A percentile compares a stretch with the other conserved stretches of the same genome.
phyloP scores from a whole-genome alignment of 768 basidiomycete genomes.

The Tulasnella sp. region DNA sequence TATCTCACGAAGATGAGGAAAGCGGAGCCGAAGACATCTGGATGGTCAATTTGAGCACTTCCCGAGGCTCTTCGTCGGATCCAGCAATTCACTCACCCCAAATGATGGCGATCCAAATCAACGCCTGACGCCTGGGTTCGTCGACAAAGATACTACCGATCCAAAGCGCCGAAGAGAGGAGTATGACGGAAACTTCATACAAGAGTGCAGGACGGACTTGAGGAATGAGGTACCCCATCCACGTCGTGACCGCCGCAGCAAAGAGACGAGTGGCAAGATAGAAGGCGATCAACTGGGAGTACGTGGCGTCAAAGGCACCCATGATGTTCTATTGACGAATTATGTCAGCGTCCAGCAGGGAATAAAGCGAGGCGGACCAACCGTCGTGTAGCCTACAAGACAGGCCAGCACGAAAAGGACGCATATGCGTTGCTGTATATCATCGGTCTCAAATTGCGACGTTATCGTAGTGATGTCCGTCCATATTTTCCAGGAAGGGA shows the following conservation, averaged over 20 bases:
- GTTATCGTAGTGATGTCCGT: not conserved
- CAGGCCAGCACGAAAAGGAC: slow-evolving; percentile 11
- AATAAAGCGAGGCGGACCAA: not conserved
- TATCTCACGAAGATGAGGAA: no score
- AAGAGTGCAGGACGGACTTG: not conserved
- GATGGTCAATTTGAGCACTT: no score
- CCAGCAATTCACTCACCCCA: not conserved
- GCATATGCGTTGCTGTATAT: not conserved
- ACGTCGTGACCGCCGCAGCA: not conserved
- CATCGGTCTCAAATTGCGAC: slow-evolving; percentile 2
- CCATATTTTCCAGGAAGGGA: slow-evolving; percentile 7
- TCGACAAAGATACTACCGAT: slow-evolving; percentile 4
- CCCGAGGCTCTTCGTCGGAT: not conserved
- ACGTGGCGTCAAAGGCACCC: not conserved
- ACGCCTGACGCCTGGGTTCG: not conserved
- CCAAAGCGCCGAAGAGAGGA: not conserved
- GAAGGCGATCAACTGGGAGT: slow-evolving; percentile 6
- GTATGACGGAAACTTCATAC: not conserved
- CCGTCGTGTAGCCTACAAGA: slow-evolving; percentile 4
- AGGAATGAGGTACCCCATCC: not conserved
- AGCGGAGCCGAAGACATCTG: no score
- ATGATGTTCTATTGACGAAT: slow-evolving; percentile 1
- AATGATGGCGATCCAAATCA: slow-evolving; percentile 6
- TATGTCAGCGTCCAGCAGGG: not conserved
- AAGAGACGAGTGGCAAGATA: slow-evolving; percentile 3